Evolutionary conservation across 306 rosid genomes (phyloP).

Genomic region (Cicer cuneatum): DNA sequence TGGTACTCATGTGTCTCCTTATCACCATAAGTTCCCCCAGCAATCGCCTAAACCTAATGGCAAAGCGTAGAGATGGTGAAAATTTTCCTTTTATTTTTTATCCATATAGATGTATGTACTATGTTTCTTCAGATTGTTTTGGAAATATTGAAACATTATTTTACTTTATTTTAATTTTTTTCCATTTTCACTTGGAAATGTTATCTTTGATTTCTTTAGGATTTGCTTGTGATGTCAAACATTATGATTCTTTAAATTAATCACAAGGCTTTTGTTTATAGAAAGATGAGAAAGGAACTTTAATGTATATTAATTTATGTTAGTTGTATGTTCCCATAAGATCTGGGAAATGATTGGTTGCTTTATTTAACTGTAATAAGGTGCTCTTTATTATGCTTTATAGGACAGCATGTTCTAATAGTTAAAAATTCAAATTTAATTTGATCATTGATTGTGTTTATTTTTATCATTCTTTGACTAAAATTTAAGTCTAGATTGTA

Average conservation of each 20-base stretch:
- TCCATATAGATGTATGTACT: constrained; percentile 55
- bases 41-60: constrained; percentile 89
- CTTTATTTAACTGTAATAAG: neutral
- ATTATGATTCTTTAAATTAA: constrained; percentile 29
- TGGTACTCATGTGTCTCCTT: constrained; percentile 85
- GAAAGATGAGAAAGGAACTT: constrained; percentile 48
- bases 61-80: constrained; percentile 66
- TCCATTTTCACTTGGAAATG: constrained; percentile 34
- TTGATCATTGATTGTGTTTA: constrained; percentile 25
- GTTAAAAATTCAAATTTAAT: constrained; percentile 13
- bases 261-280: constrained; percentile 42
- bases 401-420: constrained; percentile 9
- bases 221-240: constrained; percentile 35
- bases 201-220: constrained; percentile 33
- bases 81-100: constrained; percentile 12
- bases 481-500: neutral
- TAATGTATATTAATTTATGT: constrained; percentile 36
- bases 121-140: constrained; percentile 51
- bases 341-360: constrained; percentile 31
- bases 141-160: constrained; percentile 49
- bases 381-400: constrained; percentile 23
- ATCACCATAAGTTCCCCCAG: constrained; percentile 78
- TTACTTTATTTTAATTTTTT: constrained; percentile 38
- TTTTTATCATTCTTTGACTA: constrained; percentile 30
- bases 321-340: constrained; percentile 27